A percentile compares a stretch with the other conserved stretches of the same genome.
Evolutionary conservation across 2,329 filamentous ascomycete species (phyloP).

Genomic region (Epichloe brachyelytri): DNA sequence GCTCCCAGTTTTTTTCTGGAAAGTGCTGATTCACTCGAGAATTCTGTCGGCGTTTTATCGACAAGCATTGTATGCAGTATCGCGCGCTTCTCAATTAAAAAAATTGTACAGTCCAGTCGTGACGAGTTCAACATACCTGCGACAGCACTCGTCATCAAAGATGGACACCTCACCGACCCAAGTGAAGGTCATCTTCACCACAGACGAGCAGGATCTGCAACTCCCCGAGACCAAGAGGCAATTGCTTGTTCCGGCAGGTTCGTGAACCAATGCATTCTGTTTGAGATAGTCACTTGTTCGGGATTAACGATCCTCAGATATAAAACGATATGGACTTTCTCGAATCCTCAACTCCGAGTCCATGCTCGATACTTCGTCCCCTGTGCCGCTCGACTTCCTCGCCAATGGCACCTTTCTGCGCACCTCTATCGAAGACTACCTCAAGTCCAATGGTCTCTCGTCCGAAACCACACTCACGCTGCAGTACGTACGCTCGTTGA

Average conservation of each 20-base stretch:
- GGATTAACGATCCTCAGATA: conserved; percentile 30
- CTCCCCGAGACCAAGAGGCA: conserved; percentile 49
- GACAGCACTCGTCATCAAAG: background rate
- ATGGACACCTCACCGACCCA: conserved; percentile 35
- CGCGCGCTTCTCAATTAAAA: no score
- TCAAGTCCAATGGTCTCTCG: conserved; percentile 74
- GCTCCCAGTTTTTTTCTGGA: background rate
- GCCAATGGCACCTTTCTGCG: conserved; percentile 87
- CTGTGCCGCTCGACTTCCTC: conserved; percentile 84
- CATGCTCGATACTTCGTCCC: conserved; percentile 50
- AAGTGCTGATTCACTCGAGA: background rate
- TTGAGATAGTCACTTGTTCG: no score
- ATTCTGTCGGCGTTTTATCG: background rate
- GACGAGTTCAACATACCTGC: background rate
- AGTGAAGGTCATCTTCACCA: conserved; percentile 57
- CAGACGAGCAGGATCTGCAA: conserved; percentile 46
- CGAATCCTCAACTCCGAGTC: conserved; percentile 59
- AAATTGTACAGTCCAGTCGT: no score
- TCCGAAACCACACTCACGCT: conserved; percentile 76
- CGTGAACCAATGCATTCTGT: conserved; percentile 2
- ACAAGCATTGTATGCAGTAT: background rate
- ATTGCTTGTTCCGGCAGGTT: conserved; percentile 49
- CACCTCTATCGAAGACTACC: conserved; percentile 80
- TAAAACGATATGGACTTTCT: conserved; percentile 58
- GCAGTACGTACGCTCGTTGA: conserved; percentile 84